Evolutionary conservation across 257 asterid species (phyloP), one percentile per base, ranked within the genome.

Genomic region (Solanum lignicaule): DNA sequence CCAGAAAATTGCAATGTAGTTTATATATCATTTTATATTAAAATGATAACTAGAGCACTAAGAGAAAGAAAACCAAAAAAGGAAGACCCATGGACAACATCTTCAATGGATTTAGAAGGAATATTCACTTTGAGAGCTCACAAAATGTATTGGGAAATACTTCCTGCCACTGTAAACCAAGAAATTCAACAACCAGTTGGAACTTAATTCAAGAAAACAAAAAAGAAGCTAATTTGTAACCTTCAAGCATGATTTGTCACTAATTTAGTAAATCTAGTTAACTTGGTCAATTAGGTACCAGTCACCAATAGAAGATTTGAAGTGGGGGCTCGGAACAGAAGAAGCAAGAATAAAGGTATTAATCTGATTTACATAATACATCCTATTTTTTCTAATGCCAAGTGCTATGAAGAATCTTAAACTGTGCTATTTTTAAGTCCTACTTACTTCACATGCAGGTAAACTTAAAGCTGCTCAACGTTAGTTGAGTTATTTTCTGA

Each of bases 21-120:
- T 38, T 75, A 75, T 38, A n/a, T 14, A 75, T 38, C 83, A 75
- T 75, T 38, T 38, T 3, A 36, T n/a, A 38, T 68, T 12, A 20
- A 29, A 32, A 68, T 85, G 85, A 62, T 94, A 92, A 85, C 60
- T 5, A n/a, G 35, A 78, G 62, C 62, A 41, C 36, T 41, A 25
- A 7, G 58, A 76, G 33, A 13, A 76, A 38, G 60, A 11, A 76
- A 39, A 76, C 13, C 23, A 39, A 29, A 25, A 76, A 76, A 38
- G 58, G 83, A 76, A 23, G 33, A 18, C 58, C 33, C 33, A 13
- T 14, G 33, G 27, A 78, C 84, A 76, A 25, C 65, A 39, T 13
- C 62, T 78, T 78, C 36, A 41, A 25, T 7, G 36, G 36, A 78
- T 78, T 41, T 78, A 41, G 38, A 41, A 25, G 84, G 84, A 78